A percentile compares a stretch with the other conserved stretches of the same genome.
Evolutionary conservation across 1,139 yeast genomes (phyloP).

Genomic region (Pichia sp.): DNA sequence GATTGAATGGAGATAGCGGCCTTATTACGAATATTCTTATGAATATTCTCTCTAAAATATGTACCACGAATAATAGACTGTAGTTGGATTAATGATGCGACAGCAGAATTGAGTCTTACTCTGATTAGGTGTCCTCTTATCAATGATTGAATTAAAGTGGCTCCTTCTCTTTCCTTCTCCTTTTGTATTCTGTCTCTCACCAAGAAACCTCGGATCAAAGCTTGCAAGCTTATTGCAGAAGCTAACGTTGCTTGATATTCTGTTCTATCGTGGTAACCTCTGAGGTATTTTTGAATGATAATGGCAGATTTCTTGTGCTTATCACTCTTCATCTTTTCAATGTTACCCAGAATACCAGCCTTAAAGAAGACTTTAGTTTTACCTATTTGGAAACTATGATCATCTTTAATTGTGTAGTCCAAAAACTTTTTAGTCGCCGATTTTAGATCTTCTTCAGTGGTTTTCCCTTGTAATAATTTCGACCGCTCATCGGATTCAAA

Average conservation of each 20-base stretch:
- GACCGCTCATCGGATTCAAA: conserved; percentile 63
- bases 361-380: conserved; percentile 90
- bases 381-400: conserved; percentile 75
- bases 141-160: conserved; percentile 66
- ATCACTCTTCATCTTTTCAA: conserved; percentile 80
- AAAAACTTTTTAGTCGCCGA: conserved; percentile 67
- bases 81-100: conserved; percentile 49
- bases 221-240: conserved; percentile 57
- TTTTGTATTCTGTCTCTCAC: conserved; percentile 54
- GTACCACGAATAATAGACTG: conserved; percentile 71
- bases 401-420: conserved; percentile 56
- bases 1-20: conserved; percentile 74
- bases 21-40: conserved; percentile 33
- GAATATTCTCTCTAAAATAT: conserved; percentile 39
- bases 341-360: conserved; percentile 91
- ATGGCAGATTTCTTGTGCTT: conserved; percentile 75
- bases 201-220: conserved; percentile 57
- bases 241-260: conserved; percentile 51
- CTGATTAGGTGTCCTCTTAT: conserved; percentile 64
- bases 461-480: conserved; percentile 50
- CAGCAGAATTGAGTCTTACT: conserved; percentile 40
- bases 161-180: conserved; percentile 61
- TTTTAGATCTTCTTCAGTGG: conserved; percentile 56
- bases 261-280: conserved; percentile 61
- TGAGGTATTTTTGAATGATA: conserved; percentile 79